Evolutionary conservation across 768 basidiomycete species (phyloP).

Genomic region (Cubamyces lactineus): DNA sequence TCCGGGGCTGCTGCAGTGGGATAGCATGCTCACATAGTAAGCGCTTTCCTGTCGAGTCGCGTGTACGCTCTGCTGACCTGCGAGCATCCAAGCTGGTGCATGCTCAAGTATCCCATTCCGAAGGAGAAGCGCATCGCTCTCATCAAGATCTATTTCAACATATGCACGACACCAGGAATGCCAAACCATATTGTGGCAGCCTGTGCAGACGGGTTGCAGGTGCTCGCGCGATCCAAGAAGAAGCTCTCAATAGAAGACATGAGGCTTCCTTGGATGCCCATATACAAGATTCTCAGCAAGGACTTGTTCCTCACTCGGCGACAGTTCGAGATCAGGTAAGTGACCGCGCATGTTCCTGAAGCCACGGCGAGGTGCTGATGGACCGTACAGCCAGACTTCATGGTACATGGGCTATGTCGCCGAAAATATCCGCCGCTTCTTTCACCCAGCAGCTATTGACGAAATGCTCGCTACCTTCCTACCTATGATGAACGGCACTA

Average conservation of each 20-base stretch:
- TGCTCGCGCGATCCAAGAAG: slow-evolving; percentile 67
- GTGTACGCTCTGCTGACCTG: slow-evolving; percentile 13
- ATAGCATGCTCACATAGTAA: slow-evolving; percentile 72
- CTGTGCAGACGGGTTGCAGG: slow-evolving; percentile 64
- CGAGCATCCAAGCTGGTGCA: slow-evolving; percentile 60
- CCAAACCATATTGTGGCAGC: slow-evolving; percentile 67
- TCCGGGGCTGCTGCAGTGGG: slow-evolving; percentile 80
- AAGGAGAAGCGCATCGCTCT: slow-evolving; percentile 74
- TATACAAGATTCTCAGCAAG: slow-evolving; percentile 68
- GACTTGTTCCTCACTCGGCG: slow-evolving; percentile 78
- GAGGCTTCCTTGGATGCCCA: slow-evolving; percentile 81
- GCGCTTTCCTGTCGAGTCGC: slow-evolving; percentile 35
- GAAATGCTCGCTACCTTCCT: slow-evolving; percentile 90
- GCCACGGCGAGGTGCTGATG: not conserved
- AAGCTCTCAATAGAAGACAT: slow-evolving; percentile 78
- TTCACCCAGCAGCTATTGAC: slow-evolving; percentile 83
- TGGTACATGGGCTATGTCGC: slow-evolving; percentile 79
- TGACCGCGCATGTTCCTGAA: slow-evolving; percentile 16
- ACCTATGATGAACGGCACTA: slow-evolving; percentile 74
- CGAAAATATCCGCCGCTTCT: slow-evolving; percentile 74
- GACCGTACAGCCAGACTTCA: slow-evolving; percentile 59
- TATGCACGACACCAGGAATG: slow-evolving; percentile 79
- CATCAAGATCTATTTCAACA: slow-evolving; percentile 77
- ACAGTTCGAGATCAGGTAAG: slow-evolving; percentile 79
- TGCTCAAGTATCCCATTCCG: slow-evolving; percentile 87